phyloP scores from a whole-genome alignment of 23 red algal genomes.

The Agarophyton chilense region DNA sequence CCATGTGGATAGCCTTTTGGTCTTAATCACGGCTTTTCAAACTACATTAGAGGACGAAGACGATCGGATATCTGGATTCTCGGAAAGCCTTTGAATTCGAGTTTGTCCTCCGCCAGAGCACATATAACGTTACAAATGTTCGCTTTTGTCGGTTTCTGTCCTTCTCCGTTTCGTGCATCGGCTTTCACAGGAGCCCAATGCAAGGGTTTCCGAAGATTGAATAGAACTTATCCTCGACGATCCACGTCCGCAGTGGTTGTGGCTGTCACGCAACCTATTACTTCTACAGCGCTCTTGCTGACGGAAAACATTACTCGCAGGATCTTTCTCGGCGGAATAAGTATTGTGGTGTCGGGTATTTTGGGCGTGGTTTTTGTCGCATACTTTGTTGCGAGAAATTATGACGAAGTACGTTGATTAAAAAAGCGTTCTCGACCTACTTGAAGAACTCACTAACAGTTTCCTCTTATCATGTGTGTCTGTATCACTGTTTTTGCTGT shows the following conservation, averaged over 20 bases:
- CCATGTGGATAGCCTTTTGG: too few relatives aligned
- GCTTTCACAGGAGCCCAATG: background rate
- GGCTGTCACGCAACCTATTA: background rate
- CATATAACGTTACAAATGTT: too few relatives aligned
- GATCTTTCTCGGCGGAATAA: conserved; percentile 52
- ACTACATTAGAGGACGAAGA: too few relatives aligned
- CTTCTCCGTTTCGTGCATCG: background rate
- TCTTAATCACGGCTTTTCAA: too few relatives aligned
- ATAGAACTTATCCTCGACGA: background rate
- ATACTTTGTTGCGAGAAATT: conserved; percentile 21
- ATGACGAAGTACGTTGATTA: conserved; percentile 26
- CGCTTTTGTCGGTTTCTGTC: background rate
- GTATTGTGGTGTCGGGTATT: conserved; percentile 53
- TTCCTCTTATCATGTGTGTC: background rate
- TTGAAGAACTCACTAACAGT: background rate
- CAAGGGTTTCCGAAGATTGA: background rate
- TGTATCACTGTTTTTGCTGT: background rate
- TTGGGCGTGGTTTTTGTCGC: conserved; percentile 22
- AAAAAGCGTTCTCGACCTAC: background rate
- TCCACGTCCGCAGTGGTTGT: background rate
- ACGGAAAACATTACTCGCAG: conserved; percentile 20
- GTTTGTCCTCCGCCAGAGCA: too few relatives aligned
- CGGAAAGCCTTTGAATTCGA: too few relatives aligned
- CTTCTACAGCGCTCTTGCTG: background rate
- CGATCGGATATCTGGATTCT: too few relatives aligned